Percentiles rank a stretch among this genome's conserved stretches.
Conservation (phyloP, 163 green algal species). For the Scenedesmus sp. region DNA sequence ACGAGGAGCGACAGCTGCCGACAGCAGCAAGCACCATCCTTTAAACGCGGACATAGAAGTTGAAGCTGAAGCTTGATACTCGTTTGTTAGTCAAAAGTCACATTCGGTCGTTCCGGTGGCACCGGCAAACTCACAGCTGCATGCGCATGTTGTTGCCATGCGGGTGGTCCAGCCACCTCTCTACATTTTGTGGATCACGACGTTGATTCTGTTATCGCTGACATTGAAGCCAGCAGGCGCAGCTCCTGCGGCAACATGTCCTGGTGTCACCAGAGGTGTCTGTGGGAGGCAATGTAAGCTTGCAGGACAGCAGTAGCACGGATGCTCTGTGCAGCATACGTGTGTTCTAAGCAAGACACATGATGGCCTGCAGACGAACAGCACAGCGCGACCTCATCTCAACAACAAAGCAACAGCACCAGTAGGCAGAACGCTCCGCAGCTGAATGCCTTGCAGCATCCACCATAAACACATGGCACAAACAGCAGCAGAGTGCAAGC, state of each 20-base stretch:
- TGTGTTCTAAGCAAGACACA: too few species aligned
- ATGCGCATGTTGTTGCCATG: slow-evolving; percentile 3
- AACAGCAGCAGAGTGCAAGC: neutral
- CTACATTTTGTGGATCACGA: neutral
- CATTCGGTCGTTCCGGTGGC: neutral
- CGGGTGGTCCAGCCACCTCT: neutral
- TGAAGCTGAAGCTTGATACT: neutral
- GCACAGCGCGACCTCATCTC: neutral
- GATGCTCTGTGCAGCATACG: neutral
- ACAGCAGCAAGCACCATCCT: neutral
- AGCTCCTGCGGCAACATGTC: neutral
- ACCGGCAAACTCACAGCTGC: neutral
- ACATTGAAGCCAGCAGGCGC: neutral
- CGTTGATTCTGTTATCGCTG: neutral
- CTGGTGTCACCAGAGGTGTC: neutral
- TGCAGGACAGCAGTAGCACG: neutral
- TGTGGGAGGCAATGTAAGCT: neutral
- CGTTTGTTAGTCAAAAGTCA: neutral
- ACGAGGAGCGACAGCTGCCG: neutral
- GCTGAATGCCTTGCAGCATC: neutral
- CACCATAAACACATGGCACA: neutral
- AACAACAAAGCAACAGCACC: neutral
- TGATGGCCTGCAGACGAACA: neutral
- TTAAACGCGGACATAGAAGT: neutral
- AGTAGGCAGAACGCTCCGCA: neutral